Base-by-base conservation (phyloP, 257 asterid genomes). In the Eustoma russellianum region DNA sequence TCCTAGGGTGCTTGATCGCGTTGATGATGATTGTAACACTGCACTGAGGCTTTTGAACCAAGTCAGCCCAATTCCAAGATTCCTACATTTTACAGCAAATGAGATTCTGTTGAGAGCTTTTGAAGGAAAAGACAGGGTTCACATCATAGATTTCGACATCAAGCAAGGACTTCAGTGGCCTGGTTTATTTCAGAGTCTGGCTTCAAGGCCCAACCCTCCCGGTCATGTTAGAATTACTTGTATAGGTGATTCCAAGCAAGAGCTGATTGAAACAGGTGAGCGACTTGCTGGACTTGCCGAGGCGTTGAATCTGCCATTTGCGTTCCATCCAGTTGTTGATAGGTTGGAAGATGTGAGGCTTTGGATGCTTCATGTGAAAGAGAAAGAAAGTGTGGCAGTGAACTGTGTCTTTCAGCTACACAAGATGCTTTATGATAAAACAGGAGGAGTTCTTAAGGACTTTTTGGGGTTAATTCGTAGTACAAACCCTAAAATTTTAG, bases 321-420 rank as follows among this genome's bases (percentile, higher is more conserved):
- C 85, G 58, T 92, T 92, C 61, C 97, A 92, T 73, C 86, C 94
- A 2, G 99, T 92, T 24, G 97, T 85, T 1, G 99, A 85, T 59
- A 68, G 94, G 60, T 59, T 92, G 52, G 99, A 92, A 59, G 99
- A 92, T 51, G 95, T 92, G 63, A 73, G 99, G 74, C 73, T 88
- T 12, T 92, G 99, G 99, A 92, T 92, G 99, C 95, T 92, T 60
- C 99, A 92, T 43, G 95, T 92, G 1, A 92, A 92, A 77, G 99
- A 88, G 70, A 68, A 48, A 13, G 99, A 88, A 46, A 64, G 75
- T 0, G 95, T 92, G 30, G 99, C 85, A 0, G 86, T 88, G 49
- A 92, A 88, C 54, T 88, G 99, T 52, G 49, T 77, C 9, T 74
- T 82, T 44, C 97, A 88, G 76, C 53, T 92, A 70, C 99, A 92